Evolutionary conservation across 2,329 filamentous ascomycete genomes (phyloP).

Genomic region (Dactylellina drechsleri): DNA sequence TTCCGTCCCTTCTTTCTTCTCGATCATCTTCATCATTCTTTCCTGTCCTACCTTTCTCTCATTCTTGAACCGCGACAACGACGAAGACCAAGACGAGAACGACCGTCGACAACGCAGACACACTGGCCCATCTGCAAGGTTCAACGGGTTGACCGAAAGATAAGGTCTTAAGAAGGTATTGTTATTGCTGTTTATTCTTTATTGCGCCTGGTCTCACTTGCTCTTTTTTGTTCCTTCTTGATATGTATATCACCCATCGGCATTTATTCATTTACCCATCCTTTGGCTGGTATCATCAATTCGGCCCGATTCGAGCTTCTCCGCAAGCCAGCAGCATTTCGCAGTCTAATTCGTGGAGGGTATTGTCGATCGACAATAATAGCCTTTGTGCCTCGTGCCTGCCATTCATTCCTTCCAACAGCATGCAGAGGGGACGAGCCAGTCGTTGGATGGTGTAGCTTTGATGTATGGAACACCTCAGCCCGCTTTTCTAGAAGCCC

Average conservation of each 20-base stretch:
- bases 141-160: not conserved
- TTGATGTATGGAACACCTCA: slow-evolving; percentile 53
- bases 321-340: not conserved
- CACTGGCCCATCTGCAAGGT: not conserved
- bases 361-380: not conserved
- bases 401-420: not conserved
- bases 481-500: slow-evolving; percentile 47
- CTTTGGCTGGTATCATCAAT: too few species aligned
- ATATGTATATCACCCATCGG: not conserved
- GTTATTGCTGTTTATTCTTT: not conserved
- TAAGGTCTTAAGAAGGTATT: not conserved
- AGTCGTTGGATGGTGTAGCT: slow-evolving; percentile 37
- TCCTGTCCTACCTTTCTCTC: slow-evolving; percentile 14
- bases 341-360: not conserved
- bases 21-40: slow-evolving; percentile 2
- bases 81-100: not conserved
- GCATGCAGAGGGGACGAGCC: slow-evolving; percentile 9
- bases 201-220: not conserved
- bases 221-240: not conserved
- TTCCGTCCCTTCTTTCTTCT: slow-evolving; percentile 2
- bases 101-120: slow-evolving; percentile 36
- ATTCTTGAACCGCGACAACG: slow-evolving; percentile 19
- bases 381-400: not conserved
- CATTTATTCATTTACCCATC: too few species aligned
- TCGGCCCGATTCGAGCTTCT: not conserved